phyloP scores from a whole-genome alignment of 805 yeast species.

The Teunomyces tritomae region DNA sequence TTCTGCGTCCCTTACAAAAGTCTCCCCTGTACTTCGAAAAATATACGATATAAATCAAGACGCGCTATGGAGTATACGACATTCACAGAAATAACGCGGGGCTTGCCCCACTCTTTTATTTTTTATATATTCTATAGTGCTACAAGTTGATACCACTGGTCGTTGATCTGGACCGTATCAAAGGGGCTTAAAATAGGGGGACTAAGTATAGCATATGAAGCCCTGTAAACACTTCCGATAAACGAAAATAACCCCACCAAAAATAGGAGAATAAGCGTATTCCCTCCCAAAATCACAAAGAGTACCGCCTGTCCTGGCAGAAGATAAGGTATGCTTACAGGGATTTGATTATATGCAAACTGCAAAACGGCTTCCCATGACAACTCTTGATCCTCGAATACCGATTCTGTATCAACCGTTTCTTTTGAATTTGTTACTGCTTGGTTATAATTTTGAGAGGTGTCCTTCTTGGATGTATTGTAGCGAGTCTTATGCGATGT shows the following conservation, averaged over 20 bases:
- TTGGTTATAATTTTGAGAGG: background rate
- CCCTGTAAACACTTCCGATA: background rate
- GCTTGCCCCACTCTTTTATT: background rate
- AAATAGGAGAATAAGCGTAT: background rate
- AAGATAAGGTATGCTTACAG: background rate
- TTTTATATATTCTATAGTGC: background rate
- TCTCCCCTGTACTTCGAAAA: no score
- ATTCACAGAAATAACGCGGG: background rate
- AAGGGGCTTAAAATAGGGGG: background rate
- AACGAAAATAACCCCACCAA: background rate
- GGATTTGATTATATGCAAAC: background rate
- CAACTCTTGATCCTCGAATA: background rate
- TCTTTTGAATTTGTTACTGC: background rate
- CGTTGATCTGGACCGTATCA: background rate
- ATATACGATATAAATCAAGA: background rate
- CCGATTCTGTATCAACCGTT: background rate
- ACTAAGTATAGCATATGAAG: background rate
- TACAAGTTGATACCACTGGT: background rate
- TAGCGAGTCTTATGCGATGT: constrained; percentile 3
- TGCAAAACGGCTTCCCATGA: background rate
- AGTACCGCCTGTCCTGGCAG: background rate
- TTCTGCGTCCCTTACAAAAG: no score
- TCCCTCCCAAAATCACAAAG: background rate
- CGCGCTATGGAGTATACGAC: background rate
- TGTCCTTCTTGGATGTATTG: background rate